Conservation (phyloP, 2,329 filamentous ascomycete genomes). For the Alternaria infectoria region DNA sequence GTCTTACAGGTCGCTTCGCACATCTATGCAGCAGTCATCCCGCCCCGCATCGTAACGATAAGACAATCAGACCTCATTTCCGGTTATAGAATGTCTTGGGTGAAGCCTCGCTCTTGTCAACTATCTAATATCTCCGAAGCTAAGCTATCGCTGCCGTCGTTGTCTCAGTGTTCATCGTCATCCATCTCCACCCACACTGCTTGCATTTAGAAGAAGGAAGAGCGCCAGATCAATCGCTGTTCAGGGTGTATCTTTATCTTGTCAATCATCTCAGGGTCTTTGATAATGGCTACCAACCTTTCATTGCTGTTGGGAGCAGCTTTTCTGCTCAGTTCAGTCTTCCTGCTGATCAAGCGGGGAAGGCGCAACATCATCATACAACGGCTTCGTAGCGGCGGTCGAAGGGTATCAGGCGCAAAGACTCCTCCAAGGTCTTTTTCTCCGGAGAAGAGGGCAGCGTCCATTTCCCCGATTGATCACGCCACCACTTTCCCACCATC, state of each 20-base stretch:
- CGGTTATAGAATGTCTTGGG: neutral
- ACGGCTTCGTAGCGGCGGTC: constrained; percentile 48
- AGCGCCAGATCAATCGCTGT: neutral
- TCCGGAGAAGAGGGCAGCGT: constrained; percentile 52
- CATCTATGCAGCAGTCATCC: constrained; percentile 17
- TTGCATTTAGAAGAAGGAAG: neutral
- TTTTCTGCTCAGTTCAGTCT: constrained; percentile 36
- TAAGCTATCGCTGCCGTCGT: neutral
- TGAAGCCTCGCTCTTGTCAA: neutral
- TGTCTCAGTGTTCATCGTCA: neutral
- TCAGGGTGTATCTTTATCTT: neutral
- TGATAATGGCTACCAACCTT: constrained; percentile 26
- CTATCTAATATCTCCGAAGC: neutral
- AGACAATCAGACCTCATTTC: constrained; percentile 2
- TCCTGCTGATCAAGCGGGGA: constrained; percentile 41
- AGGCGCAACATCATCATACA: constrained; percentile 51
- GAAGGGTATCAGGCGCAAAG: constrained; percentile 54
- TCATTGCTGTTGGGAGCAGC: constrained; percentile 38
- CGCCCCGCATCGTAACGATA: constrained; percentile 19
- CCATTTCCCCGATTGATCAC: constrained; percentile 47
- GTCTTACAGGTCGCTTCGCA: constrained; percentile 6
- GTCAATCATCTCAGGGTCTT: neutral
- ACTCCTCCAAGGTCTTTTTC: constrained; percentile 63
- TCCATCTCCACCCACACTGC: neutral
- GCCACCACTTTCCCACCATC: constrained; percentile 60